Evolutionary conservation across 768 basidiomycete species (phyloP), one percentile per base, ranked within the genome.

Genomic region (Pisolithus tinctorius): DNA sequence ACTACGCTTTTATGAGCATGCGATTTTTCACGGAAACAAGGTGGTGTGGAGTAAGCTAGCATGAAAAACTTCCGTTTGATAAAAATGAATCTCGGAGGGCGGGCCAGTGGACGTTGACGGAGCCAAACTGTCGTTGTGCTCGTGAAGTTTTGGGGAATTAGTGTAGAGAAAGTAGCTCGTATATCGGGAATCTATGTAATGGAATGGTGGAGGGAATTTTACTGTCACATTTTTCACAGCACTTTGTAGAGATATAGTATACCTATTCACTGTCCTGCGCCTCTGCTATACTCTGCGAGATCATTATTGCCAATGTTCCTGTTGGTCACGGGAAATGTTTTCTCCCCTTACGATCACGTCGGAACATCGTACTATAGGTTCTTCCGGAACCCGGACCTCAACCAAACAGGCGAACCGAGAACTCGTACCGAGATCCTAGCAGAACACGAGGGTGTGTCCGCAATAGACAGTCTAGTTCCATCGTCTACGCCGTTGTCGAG

Each of bases 21-120:
- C n/a, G n/a, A n/a, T n/a, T n/a, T n/a, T n/a, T n/a, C n/a, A n/a
- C n/a, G n/a, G n/a, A n/a, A n/a, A n/a, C n/a, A n/a, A n/a, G n/a
- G n/a, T n/a, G n/a, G n/a, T n/a, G n/a, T n/a, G 88, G 88, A 1
- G 82, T 84, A 47, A 88, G 73, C 1, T 88, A 74, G 78, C 78
- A 59, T 88, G 86, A 53, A 76, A 81, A 20, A 36, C 50, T 30
- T 39, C 50, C 46, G 39, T 23, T 43, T 40, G 37, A 13, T 29
- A 37, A 5, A 11, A 2, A 34, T 34, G 26, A 44, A 26, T 30
- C 23, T 29, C 25, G 23, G 2, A 5, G 8, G 20, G 4, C 10
- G 27, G 41, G 2, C 17, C 1, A 14, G 17, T 4, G 34, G 38
- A 9, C 25, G 25, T 26, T 9, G 6, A 20, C 5, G 43, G 13